These are phyloP conservation scores for Apophysomyces ossiformis DNA, from an alignment of 371 early-diverging fungal genomes.

Conservation along the genomic window DNA sequence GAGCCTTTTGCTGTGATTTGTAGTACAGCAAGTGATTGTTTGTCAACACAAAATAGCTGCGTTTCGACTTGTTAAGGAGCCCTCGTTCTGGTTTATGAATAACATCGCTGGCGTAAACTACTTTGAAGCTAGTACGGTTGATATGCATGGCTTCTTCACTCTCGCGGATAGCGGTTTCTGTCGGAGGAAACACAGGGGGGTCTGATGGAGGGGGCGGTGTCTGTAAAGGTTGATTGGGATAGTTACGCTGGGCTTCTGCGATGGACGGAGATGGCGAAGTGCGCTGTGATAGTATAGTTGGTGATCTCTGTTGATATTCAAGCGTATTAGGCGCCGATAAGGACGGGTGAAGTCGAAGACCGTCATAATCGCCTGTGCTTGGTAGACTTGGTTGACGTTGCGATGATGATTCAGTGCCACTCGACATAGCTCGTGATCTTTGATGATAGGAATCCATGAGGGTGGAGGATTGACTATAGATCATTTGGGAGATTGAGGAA, in stretches of 20 bases:
- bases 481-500: neutral
- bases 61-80: slow-evolving; percentile 23
- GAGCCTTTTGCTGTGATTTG: slow-evolving; percentile 40
- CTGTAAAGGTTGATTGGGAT: neutral
- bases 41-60: slow-evolving; percentile 37
- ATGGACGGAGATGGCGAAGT: slow-evolving; percentile 11
- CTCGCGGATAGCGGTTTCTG: slow-evolving; percentile 9
- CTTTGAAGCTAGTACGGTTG: slow-evolving; percentile 15
- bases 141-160: slow-evolving; percentile 12
- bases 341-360: neutral
- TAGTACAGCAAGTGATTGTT: slow-evolving; percentile 36
- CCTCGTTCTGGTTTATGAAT: slow-evolving; percentile 27
- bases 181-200: slow-evolving; percentile 20
- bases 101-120: slow-evolving; percentile 40
- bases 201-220: neutral
- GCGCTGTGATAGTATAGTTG: neutral
- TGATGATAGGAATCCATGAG: neutral
- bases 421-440: neutral
- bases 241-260: neutral
- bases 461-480: neutral
- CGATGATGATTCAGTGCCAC: neutral
- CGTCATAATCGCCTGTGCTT: neutral
- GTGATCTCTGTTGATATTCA: neutral
- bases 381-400: neutral
- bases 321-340: neutral